Base-by-base conservation (phyloP, 345 rosid genomes). In the Rhizophora mangle region DNA sequence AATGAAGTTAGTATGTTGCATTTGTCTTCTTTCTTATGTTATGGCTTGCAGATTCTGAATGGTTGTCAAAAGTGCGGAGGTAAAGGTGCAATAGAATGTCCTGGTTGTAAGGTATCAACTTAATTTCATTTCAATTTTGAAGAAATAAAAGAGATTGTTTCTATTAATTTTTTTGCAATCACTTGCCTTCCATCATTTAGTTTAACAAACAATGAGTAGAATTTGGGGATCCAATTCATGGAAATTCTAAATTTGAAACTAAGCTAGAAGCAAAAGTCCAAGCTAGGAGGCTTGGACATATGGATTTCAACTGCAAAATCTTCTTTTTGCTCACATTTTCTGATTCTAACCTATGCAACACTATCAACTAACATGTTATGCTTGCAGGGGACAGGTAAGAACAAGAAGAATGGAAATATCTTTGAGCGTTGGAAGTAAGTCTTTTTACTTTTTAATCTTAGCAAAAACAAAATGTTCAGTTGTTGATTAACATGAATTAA, bases 401-500 rank as follows among this genome's bases (percentile, higher is more conserved):
- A 89, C 59, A 91, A 89, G 74, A 91, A 89, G 84, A 89, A 89
- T 15, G 95, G 95, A 3, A 89, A 91, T 69, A 83, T 91, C 46
- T 91, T 91, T 46, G 97, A 91, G 81, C 85, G 97, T 31, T 91
- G 97, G 97, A 91, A 91, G 92, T 88, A 79, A 82, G 92, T 65
- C 57, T 29, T 26, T 30, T 39, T 69, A 6, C 11, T 8, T 37
- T 37, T 37, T 8, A 8, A 7, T 37, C 3, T 39, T 39, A 0
- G 30, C 27, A 27, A 15, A 3, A 18, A 2, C 7, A 47, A 24
- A 64, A 47, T 32, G 36, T 32, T 32, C 36, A 5, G 36, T 32
- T 6, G 29, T 62, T 62, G 43, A 19, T 37, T 8, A 37, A 37
- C 43, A 2, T 9, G 11, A 11, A 39, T 10, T 39, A 11, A 39